Conservation (phyloP, 202 grass and related monocot genomes). For the Miscanthus sacchariflorus region DNA sequence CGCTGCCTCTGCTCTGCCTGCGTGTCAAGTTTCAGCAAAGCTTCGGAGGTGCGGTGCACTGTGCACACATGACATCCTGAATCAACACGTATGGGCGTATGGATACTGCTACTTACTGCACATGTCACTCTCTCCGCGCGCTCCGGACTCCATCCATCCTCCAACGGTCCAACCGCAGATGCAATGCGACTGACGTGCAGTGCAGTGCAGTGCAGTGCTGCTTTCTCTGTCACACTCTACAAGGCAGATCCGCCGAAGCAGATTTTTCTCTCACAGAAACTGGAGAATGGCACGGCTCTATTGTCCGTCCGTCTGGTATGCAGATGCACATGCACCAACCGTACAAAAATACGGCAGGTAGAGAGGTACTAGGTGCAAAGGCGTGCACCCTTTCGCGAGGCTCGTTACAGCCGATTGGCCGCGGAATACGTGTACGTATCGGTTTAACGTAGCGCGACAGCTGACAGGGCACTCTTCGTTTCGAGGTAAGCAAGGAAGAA, state of each 20-base stretch:
- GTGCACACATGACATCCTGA: too few species aligned
- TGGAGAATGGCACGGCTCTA: background rate
- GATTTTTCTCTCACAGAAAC: background rate
- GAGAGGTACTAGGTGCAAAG: background rate
- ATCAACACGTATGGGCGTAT: background rate
- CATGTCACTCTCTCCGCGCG: background rate
- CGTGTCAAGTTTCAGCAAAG: background rate
- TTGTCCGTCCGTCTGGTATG: background rate
- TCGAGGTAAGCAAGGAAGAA: background rate
- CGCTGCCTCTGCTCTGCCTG: background rate
- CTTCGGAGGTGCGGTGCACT: background rate
- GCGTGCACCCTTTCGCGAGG: conserved; percentile 3
- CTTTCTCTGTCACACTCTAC: background rate
- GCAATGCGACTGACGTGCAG: background rate
- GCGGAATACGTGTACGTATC: background rate
- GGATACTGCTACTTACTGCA: background rate
- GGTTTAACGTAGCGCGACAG: background rate
- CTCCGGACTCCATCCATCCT: too few species aligned
- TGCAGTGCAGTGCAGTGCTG: background rate
- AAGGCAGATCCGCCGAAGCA: background rate
- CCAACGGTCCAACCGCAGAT: background rate
- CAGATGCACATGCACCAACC: background rate
- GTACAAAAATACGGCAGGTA: conserved; percentile 1
- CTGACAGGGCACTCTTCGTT: background rate
- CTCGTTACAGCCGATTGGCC: background rate